Conservation (phyloP, 2,329 filamentous ascomycete species). For the Xylariaceae sp. region DNA sequence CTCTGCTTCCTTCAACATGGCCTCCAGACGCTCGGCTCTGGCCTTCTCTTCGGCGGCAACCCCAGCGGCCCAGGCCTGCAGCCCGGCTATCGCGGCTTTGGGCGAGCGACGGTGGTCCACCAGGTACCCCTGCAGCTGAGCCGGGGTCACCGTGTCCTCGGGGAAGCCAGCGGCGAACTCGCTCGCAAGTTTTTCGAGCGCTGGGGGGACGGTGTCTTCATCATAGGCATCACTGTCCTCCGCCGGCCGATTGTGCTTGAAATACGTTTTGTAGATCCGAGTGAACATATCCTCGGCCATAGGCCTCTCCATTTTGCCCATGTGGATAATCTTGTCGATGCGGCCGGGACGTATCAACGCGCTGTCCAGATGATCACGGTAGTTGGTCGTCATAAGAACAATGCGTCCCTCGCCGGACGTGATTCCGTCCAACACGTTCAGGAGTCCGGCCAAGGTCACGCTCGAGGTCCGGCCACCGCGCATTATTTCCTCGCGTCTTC, state of each 20-base stretch:
- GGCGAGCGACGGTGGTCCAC: slow-evolving; percentile 30
- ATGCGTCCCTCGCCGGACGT: slow-evolving; percentile 64
- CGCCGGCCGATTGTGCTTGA: too few species aligned
- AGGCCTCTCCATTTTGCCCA: slow-evolving; percentile 42
- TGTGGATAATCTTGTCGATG: slow-evolving; percentile 58
- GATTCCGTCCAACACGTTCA: slow-evolving; percentile 67
- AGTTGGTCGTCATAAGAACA: slow-evolving; percentile 69
- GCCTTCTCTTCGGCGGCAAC: background rate
- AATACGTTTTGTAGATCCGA: slow-evolving; percentile 39
- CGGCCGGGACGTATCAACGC: slow-evolving; percentile 61
- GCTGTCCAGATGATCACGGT: slow-evolving; percentile 56
- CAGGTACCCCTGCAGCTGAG: slow-evolving; percentile 44
- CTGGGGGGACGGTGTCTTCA: slow-evolving; percentile 7
- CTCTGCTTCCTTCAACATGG: background rate
- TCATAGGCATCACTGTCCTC: slow-evolving; percentile 12
- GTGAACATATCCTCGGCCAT: slow-evolving; percentile 42
- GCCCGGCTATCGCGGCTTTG: background rate
- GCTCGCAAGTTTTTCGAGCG: slow-evolving; percentile 41
- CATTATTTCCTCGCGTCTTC: too few species aligned
- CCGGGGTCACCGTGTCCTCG: slow-evolving; percentile 41
- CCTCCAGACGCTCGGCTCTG: background rate
- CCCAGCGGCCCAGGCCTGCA: background rate
- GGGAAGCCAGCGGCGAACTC: slow-evolving; percentile 50
- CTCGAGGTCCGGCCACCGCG: slow-evolving; percentile 14
- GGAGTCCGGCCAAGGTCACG: slow-evolving; percentile 55